Base-by-base conservation (phyloP, 2,329 filamentous ascomycete genomes). In the Xenosphaeropsis pyriputrescens region DNA sequence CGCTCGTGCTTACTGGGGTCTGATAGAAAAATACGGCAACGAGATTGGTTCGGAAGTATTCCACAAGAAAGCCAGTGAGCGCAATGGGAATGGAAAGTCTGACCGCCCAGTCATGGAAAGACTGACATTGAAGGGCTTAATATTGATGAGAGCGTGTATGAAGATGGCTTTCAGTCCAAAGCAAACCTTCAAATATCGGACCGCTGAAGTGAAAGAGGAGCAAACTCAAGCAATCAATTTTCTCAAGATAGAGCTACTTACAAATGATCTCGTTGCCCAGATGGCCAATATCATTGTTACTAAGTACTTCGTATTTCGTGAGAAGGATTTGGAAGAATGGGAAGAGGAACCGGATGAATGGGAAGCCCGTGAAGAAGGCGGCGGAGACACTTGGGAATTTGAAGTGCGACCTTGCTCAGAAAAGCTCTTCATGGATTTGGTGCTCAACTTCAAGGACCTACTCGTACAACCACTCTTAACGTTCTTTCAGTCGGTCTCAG, bases 291-390 rank as follows among this genome's bases (percentile, higher is more conserved):
- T 79, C 11, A 75, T 94, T 39, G 83, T 98, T 37, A 85, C 82
- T 1, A 79, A 81, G 49, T 85, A 94, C 47, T 91, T 98, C 54
- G 72, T 91, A 29, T 91, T 96, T 56, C 75, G 85, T 26, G 73
- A 81, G 41, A 75, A 76, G 37, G 91, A 98, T 57, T 70, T 96
- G 1, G 77, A 85, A 43, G 81, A 85, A 41, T 98, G 91, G 91
- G 81, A 93, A 53, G 81, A 93, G 52, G 86, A 94, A 41, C 85
- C 89, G 0, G 85, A 98, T 56, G 86, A 93, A 38, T 98, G 91
- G 88, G 89, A 95, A 57, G 79, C 83, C 45, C 77, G 80, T 50
- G 86, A 95, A 62, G 85, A 93, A 50, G 82, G 79, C 42, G 75
- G 84, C 41, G 78, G 82, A 29, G 83, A 85, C 47, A 84, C 82